Base-by-base conservation (phyloP, 495 filamentous ascomycete species). In the Penicillium soppii region DNA sequence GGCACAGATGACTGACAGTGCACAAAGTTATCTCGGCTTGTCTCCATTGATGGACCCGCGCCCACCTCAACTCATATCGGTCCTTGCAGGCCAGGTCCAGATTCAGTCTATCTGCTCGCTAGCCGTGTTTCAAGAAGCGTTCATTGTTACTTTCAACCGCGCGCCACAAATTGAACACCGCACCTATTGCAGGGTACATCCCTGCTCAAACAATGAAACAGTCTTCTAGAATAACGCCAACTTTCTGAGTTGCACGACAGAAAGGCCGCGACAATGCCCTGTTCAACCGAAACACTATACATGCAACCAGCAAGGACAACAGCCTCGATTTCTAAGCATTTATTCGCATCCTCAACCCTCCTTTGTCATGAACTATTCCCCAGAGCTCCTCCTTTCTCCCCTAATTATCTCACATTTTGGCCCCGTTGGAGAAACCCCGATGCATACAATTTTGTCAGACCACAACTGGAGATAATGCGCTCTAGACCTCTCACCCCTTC, bases 41-140 rank as follows among this genome's bases (percentile, higher is more conserved):
- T n/a, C n/a, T n/a, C n/a, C n/a, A n/a, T n/a, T n/a, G n/a, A n/a
- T n/a, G n/a, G n/a, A n/a, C n/a, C n/a, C n/a, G 15, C 23, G 15
- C 7, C 13, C 10, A 37, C n/a, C 6, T 13, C 17, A 2, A 36
- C 43, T 23, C 10, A 37, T 27, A 7, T 36, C 29, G 16, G 7
- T 19, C 30, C 26, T 39, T 21, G 7, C 29, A 5, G 7, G 13
- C 25, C 2, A 7, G 39, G 5, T 25, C 9, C 5, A 22, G 0
- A 2, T 9, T 17, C 3, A 27, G 15, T 26, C 7, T 12, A 12
- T 13, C 22, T 22, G 4, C 0, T 5, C 12, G 13, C 15, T 17
- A 52, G 26, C 19, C 21, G n/a, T 25, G 50, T 48, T 53, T 47
- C 51, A 53, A 48, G 27, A 53, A 47, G 42, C 50, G 42, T 40